These are phyloP conservation scores for Leccinum fuscescens DNA, from an alignment of 1,284 basidiomycete genomes.

Conservation along the genomic window DNA sequence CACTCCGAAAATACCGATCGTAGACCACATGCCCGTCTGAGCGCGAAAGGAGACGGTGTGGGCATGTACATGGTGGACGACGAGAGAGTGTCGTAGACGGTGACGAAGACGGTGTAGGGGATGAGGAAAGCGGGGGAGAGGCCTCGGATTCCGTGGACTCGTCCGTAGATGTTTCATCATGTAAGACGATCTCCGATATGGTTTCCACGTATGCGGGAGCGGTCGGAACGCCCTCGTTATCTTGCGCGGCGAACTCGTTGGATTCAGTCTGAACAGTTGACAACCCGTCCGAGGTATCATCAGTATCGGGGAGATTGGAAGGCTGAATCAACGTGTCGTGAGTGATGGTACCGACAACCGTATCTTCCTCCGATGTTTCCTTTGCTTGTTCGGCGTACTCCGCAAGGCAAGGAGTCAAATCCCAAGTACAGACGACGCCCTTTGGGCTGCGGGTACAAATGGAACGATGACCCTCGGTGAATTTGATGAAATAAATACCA, in stretches of 20 bases:
- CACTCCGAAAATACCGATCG: conserved; percentile 19
- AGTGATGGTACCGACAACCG: not conserved
- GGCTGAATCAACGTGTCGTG: not conserved
- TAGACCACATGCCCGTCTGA: conserved; percentile 17
- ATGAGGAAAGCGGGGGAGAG: not conserved
- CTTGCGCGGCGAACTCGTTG: not conserved
- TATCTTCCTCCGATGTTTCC: not conserved
- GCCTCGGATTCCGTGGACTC: not conserved
- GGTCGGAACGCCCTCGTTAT: not conserved
- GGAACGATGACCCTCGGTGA: conserved; percentile 6
- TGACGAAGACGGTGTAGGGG: not conserved
- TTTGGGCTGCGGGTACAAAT: conserved; percentile 17
- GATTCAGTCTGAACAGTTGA: not conserved
- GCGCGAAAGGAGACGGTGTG: conserved; percentile 17
- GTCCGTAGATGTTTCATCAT: not conserved
- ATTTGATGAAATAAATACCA: conserved; percentile 17
- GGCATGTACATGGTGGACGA: conserved; percentile 1
- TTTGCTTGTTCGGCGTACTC: conserved; percentile 7
- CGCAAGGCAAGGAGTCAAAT: conserved; percentile 15
- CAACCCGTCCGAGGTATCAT: not conserved
- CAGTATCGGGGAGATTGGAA: not conserved
- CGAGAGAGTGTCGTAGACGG: not conserved
- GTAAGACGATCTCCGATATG: not conserved
- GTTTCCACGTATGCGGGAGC: not conserved
- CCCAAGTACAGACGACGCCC: conserved; percentile 21